These are phyloP conservation scores for Fusarium buxicola DNA, from an alignment of 2,329 filamentous ascomycete species.

Conservation along the genomic window DNA sequence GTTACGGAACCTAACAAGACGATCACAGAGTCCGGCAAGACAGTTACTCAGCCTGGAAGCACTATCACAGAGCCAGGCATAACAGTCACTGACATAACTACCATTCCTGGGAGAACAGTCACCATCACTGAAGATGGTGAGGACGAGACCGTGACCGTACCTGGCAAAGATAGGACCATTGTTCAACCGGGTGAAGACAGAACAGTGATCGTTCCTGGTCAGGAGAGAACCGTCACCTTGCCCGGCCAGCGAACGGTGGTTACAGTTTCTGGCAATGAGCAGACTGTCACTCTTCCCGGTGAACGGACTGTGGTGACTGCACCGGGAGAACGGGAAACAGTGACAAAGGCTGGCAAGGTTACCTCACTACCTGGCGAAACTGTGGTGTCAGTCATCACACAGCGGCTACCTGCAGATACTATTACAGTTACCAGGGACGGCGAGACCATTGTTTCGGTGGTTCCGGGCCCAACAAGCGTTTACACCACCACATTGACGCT, in stretches of 20 bases:
- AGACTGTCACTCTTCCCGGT: slow-evolving; percentile 41
- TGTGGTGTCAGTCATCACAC: slow-evolving; percentile 50
- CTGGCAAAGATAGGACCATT: slow-evolving; percentile 25
- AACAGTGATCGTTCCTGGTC: slow-evolving; percentile 29
- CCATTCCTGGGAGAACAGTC: slow-evolving; percentile 26
- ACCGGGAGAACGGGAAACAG: slow-evolving; percentile 37
- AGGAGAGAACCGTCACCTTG: slow-evolving; percentile 39
- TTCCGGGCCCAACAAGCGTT: slow-evolving; percentile 44
- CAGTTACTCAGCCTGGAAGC: slow-evolving; percentile 13
- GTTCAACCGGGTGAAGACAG: slow-evolving; percentile 25
- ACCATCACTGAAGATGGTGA: slow-evolving; percentile 24
- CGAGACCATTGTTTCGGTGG: slow-evolving; percentile 46
- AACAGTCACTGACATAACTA: slow-evolving; percentile 29
- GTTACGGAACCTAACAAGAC: slow-evolving; percentile 16
- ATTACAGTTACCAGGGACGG: slow-evolving; percentile 49
- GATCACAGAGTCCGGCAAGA: slow-evolving; percentile 15
- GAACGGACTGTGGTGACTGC: slow-evolving; percentile 40
- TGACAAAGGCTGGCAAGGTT: slow-evolving; percentile 37
- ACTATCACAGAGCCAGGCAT: slow-evolving; percentile 23
- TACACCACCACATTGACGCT: slow-evolving; percentile 49
- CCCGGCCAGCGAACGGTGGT: slow-evolving; percentile 39
- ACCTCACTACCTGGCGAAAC: slow-evolving; percentile 46
- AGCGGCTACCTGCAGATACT: slow-evolving; percentile 45
- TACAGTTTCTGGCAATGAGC: slow-evolving; percentile 40
- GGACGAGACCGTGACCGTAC: slow-evolving; percentile 30